These are phyloP conservation scores for Biscutella laevigata DNA, from an alignment of 441 rosid genomes.

Conservation along the genomic window DNA sequence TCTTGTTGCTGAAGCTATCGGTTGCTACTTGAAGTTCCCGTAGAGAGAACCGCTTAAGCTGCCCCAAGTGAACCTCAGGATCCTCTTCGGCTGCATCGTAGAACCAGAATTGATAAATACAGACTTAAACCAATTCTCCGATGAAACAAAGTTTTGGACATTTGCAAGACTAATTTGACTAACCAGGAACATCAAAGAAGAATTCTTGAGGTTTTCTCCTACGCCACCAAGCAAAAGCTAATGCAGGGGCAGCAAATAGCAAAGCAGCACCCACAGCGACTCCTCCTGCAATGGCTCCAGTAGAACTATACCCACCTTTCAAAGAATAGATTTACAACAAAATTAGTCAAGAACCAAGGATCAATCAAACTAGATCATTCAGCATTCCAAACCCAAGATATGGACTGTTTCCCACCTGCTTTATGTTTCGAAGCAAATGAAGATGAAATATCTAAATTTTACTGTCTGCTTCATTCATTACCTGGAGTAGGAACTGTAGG, in stretches of 20 bases:
- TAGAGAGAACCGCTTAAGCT: slow-evolving; percentile 81
- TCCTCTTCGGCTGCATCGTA: slow-evolving; percentile 75
- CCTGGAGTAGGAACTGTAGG: slow-evolving; percentile 60
- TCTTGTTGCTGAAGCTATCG: slow-evolving; percentile 81
- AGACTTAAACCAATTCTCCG: not conserved
- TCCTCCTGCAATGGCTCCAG: slow-evolving; percentile 88
- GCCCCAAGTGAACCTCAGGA: slow-evolving; percentile 89
- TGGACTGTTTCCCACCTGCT: not conserved
- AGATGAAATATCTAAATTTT: not conserved
- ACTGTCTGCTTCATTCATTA: slow-evolving; percentile 20
- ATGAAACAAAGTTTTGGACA: slow-evolving; percentile 4
- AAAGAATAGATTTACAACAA: not conserved
- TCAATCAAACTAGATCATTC: not conserved
- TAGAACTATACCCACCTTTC: slow-evolving; percentile 62
- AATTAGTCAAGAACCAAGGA: not conserved
- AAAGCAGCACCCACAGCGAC: slow-evolving; percentile 93
- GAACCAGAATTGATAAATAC: not conserved
- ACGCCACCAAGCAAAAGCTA: slow-evolving; percentile 86
- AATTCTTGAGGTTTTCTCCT: slow-evolving; percentile 74
- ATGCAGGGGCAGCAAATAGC: slow-evolving; percentile 80
- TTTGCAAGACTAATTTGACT: slow-evolving; percentile 17
- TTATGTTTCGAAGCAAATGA: not conserved
- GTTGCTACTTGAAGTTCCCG: slow-evolving; percentile 94
- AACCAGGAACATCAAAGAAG: slow-evolving; percentile 90
- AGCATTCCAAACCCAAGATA: not conserved